These are phyloP conservation scores for Sugiyamaella pinicola DNA, from an alignment of 1,139 yeast genomes.

Conservation along the genomic window DNA sequence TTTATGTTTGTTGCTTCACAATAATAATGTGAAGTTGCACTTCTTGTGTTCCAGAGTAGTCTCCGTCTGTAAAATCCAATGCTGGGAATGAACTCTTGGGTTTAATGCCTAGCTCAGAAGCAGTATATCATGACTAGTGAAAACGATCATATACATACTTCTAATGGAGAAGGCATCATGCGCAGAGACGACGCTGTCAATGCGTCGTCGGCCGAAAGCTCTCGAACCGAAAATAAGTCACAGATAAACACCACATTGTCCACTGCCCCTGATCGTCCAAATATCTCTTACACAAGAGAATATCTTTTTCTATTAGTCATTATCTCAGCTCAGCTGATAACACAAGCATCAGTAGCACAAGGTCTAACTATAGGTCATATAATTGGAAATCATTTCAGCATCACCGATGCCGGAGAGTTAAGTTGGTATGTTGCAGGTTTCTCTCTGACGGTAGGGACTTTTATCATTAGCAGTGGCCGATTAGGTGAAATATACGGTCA, in stretches of 20 bases:
- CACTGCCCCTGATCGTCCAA: conserved; percentile 1
- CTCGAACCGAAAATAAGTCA: no score
- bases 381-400: conserved; percentile 48
- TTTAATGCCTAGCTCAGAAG: no score
- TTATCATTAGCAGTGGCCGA: conserved; percentile 61
- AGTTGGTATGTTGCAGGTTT: conserved; percentile 64
- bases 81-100: no score
- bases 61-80: no score
- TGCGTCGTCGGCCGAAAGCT: no score
- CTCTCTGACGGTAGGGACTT: conserved; percentile 62
- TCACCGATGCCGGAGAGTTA: conserved; percentile 46
- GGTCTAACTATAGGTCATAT: conserved; percentile 47
- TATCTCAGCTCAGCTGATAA: conserved; percentile 50
- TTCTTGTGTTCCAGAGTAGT: no score
- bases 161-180: no score
- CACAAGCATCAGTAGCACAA: conserved; percentile 55
- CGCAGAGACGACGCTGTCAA: no score
- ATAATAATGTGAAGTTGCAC: no score
- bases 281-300: conserved; percentile 27
- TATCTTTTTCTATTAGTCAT: conserved; percentile 39
- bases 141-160: no score
- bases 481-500: conserved; percentile 68
- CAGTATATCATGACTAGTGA: no score
- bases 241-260: not conserved
- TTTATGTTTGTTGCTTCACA: no score